phyloP scores from a whole-genome alignment of 78 protist genomes.

The Dictyostelium firmibasis region DNA sequence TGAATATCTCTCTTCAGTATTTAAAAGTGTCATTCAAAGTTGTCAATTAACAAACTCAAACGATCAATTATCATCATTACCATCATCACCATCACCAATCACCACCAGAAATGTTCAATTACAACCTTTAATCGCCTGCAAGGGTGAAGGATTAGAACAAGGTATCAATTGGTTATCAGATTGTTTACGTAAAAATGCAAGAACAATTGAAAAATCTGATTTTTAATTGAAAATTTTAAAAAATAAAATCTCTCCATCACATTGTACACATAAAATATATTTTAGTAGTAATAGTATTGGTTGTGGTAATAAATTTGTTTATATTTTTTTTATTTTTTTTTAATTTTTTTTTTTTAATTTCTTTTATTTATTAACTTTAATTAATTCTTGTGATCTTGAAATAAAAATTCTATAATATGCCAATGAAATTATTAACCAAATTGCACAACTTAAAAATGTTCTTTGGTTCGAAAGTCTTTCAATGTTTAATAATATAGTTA shows the following conservation, averaged over 20 bases:
- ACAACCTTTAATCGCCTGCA: slow-evolving; percentile 63
- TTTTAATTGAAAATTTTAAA: background rate
- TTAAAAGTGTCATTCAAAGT: slow-evolving; percentile 19
- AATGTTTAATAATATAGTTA: slow-evolving; percentile 60
- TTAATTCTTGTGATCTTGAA: background rate
- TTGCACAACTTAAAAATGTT: slow-evolving; percentile 25
- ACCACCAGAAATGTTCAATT: slow-evolving; percentile 58
- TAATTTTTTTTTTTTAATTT: background rate
- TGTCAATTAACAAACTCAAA: background rate
- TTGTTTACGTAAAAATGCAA: slow-evolving; percentile 64
- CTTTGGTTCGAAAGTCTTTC: background rate
- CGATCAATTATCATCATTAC: background rate
- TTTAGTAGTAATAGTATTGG: too few species aligned
- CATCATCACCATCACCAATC: background rate
- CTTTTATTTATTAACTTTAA: background rate
- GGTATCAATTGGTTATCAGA: slow-evolving; percentile 63
- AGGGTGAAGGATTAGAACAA: slow-evolving; percentile 47
- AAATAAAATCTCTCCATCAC: background rate
- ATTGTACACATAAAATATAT: too few species aligned
- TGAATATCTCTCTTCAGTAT: slow-evolving; percentile 35
- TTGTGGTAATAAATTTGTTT: too few species aligned
- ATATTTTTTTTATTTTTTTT: too few species aligned
- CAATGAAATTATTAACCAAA: slow-evolving; percentile 34
- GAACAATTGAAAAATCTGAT: slow-evolving; percentile 33
- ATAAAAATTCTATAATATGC: background rate